Evolutionary conservation across 495 filamentous ascomycete species (phyloP), one percentile per base, ranked within the genome.

Genomic region (Sphaerosporella brunnea): DNA sequence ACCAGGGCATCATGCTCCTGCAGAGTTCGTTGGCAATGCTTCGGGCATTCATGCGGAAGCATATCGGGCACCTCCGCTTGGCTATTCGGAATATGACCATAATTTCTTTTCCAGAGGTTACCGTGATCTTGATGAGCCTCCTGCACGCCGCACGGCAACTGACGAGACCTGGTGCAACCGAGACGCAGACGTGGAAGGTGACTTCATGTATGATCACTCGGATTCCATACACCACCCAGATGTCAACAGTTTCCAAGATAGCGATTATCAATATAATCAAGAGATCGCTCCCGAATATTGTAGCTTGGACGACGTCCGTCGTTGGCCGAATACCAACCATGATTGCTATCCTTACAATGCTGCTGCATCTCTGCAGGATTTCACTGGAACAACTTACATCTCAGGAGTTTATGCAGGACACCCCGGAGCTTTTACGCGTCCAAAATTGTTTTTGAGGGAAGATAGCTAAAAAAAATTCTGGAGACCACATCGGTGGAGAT

Each of bases 21-120:
- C 40, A 26, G 40, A 26, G 24, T 43, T 43, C 20, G 40, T 43
- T 43, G 40, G 40, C 40, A 43, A 13, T 43, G 21, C 21, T 26
- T 24, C 40, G 13, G 26, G 2, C 40, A 10, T 26, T 25, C 40
- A 43, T 43, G 40, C 13, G 40, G 40, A 26, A 26, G 23, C 40
- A 43, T 26, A 43, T n/a, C 3, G 26, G 8, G 26, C 40, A 43
- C 21, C 19, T 43, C 23, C 23, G 40, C 40, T 43, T 43, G 19
- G 21, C 13, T n/a, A 43, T 25, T 13, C 13, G 11, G 21, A 26
- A 26, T 13, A 25, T 18, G 21, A 43, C 20, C n/a, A n/a, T n/a
- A 10, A 11, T 26, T 2, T 43, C 18, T 13, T 25, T 24, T 23
- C 2, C 40, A 24, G 24, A 16, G 8, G 7, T 23, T 26, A 25